A percentile compares a stretch with the other conserved stretches of the same genome.
These are phyloP conservation scores for Neurospora tetraspora DNA, from an alignment of 495 filamentous ascomycete species.

Conservation along the genomic window DNA sequence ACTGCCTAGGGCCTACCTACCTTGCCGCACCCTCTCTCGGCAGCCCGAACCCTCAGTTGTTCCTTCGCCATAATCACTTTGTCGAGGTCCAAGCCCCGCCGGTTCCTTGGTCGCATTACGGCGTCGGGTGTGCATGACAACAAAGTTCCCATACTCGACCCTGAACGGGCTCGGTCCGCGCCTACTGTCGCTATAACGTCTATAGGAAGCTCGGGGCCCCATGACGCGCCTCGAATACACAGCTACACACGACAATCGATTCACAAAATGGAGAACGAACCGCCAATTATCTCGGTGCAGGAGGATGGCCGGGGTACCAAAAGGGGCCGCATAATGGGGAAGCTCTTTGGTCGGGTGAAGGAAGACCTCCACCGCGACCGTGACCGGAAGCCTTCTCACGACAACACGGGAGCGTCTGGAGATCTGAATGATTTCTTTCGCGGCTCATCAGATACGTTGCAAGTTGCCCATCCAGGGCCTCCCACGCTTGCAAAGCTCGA, in stretches of 20 bases:
- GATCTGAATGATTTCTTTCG: constrained; percentile 36
- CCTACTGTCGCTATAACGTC: background rate
- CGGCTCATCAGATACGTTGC: constrained; percentile 31
- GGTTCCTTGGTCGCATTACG: background rate
- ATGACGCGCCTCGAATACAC: constrained; percentile 15
- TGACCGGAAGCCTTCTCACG: constrained; percentile 31
- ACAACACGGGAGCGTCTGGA: constrained; percentile 25
- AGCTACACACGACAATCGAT: constrained; percentile 7
- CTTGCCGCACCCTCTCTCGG: background rate
- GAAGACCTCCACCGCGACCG: constrained; percentile 18
- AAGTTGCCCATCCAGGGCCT: constrained; percentile 28
- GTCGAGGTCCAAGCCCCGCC: background rate
- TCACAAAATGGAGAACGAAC: constrained; percentile 36
- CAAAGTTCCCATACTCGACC: background rate
- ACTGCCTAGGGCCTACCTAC: background rate
- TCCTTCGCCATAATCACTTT: background rate
- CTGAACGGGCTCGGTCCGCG: background rate
- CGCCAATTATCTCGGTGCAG: constrained; percentile 19
- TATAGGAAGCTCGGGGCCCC: background rate
- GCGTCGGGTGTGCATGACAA: background rate
- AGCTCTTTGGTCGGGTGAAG: constrained; percentile 28
- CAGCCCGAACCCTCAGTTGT: background rate
- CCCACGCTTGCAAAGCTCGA: constrained; percentile 37
- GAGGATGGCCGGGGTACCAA: constrained; percentile 27
- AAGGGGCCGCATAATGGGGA: constrained; percentile 39